Evolutionary conservation across 768 basidiomycete genomes (phyloP).

Genomic region (Rubroboletus pulcherrimus): DNA sequence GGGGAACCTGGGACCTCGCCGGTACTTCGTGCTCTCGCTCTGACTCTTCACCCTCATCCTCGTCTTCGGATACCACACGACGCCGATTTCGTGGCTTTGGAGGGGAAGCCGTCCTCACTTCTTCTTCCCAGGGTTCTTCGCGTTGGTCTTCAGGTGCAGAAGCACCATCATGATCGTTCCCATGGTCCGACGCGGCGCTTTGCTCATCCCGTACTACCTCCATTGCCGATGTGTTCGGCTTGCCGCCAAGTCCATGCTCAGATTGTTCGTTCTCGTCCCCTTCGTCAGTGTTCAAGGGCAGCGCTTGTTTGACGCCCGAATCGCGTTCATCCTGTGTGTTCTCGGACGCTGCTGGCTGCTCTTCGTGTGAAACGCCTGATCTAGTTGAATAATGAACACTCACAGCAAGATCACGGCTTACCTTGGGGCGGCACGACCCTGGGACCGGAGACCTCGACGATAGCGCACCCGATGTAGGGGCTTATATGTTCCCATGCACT

Average conservation of each 20-base stretch:
- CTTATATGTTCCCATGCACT: conserved; percentile 16
- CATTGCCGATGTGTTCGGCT: neutral
- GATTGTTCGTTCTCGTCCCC: neutral
- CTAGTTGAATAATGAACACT: neutral
- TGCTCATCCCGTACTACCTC: neutral
- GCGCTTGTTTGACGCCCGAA: neutral
- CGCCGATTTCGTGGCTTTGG: conserved; percentile 3
- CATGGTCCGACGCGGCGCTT: conserved; percentile 3
- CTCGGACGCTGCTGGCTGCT: neutral
- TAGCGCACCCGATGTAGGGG: conserved; percentile 24
- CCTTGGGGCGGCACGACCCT: neutral
- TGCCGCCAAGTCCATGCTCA: neutral
- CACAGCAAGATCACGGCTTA: neutral
- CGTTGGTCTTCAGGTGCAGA: neutral
- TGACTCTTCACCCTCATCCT: conserved; percentile 1
- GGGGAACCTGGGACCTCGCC: neutral
- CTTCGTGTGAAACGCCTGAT: neutral
- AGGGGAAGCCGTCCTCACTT: neutral
- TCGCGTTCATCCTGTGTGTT: neutral
- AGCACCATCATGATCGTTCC: neutral
- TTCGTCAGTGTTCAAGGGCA: neutral
- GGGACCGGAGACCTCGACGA: conserved; percentile 3
- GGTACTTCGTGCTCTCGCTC: neutral
- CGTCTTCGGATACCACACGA: conserved; percentile 10
- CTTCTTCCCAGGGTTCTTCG: conserved; percentile 7